phyloP scores from a whole-genome alignment of 257 asterid genomes.

The Ajuga chamaepitys region DNA sequence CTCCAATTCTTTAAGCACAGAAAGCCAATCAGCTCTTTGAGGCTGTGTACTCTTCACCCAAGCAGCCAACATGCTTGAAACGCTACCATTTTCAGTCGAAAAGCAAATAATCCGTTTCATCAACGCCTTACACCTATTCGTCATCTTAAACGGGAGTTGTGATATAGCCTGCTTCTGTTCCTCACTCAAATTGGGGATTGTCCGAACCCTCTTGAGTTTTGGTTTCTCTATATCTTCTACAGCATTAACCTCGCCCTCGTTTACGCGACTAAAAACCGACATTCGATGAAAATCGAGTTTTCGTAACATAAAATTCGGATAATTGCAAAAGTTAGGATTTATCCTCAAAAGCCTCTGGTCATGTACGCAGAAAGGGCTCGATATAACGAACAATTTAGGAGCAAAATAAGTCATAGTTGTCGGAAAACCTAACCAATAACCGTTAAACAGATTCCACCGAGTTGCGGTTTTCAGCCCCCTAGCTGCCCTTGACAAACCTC shows the following conservation, averaged over 20 bases:
- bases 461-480: too few species aligned
- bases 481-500: too few species aligned
- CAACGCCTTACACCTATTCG: conserved; percentile 61
- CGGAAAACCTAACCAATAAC: too few species aligned
- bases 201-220: conserved; percentile 41
- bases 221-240: conserved; percentile 24
- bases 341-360: not conserved
- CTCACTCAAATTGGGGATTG: conserved; percentile 33
- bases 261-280: conserved; percentile 9
- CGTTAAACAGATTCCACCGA: too few species aligned
- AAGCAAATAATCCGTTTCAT: conserved; percentile 58
- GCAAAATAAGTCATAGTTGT: conserved; percentile 20
- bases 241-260: conserved; percentile 16
- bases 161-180: conserved; percentile 50
- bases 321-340: conserved; percentile 8
- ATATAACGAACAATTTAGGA: conserved; percentile 12
- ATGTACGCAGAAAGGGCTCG: conserved; percentile 15
- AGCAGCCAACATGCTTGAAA: conserved; percentile 45
- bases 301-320: conserved; percentile 1
- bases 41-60: conserved; percentile 89
- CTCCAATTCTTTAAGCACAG: conserved; percentile 67
- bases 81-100: conserved; percentile 44
- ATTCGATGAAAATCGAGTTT: conserved; percentile 11
- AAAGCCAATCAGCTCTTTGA: conserved; percentile 78
- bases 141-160: conserved; percentile 51